Conservation (phyloP, 768 basidiomycete species). For the Saitozyma podzolica region DNA sequence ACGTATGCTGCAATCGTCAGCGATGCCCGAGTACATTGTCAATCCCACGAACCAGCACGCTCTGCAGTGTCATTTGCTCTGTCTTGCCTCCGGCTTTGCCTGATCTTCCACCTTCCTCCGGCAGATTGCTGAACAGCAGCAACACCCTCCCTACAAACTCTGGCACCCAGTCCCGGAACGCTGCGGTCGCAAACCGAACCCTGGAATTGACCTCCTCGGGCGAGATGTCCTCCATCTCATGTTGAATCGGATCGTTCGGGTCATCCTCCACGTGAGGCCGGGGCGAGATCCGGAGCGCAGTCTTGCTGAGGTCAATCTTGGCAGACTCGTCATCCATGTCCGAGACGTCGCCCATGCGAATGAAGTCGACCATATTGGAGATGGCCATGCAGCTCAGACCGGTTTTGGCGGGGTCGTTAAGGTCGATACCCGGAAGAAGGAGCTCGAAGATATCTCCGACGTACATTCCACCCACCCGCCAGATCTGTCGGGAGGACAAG, state of each 20-base stretch:
- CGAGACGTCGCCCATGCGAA: slow-evolving; percentile 35
- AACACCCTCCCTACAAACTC: slow-evolving; percentile 76
- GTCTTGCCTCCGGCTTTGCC: slow-evolving; percentile 61
- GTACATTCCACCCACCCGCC: slow-evolving; percentile 79
- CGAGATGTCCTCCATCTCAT: slow-evolving; percentile 54
- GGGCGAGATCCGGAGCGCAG: slow-evolving; percentile 51
- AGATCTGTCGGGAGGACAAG: slow-evolving; percentile 73
- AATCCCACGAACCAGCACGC: slow-evolving; percentile 37
- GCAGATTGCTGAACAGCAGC: slow-evolving; percentile 77
- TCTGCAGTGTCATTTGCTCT: slow-evolving; percentile 52
- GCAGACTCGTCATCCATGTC: slow-evolving; percentile 24
- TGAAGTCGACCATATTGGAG: slow-evolving; percentile 46
- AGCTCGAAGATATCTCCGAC: slow-evolving; percentile 76
- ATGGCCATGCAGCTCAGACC: slow-evolving; percentile 45
- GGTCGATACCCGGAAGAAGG: slow-evolving; percentile 80
- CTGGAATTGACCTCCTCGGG: slow-evolving; percentile 70
- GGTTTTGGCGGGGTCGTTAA: slow-evolving; percentile 56
- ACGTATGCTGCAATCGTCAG: slow-evolving; percentile 34
- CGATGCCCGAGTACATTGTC: slow-evolving; percentile 1
- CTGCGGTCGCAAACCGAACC: slow-evolving; percentile 69
- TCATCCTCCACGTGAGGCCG: slow-evolving; percentile 54
- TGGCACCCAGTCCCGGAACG: slow-evolving; percentile 80
- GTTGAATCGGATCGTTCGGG: slow-evolving; percentile 32
- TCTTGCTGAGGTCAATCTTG: slow-evolving; percentile 44
- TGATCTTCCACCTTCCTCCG: slow-evolving; percentile 77